A percentile compares a stretch with the other conserved stretches of the same genome.
phyloP scores from a whole-genome alignment of 129 eudicot species.

The Flaveria ramosissima region DNA sequence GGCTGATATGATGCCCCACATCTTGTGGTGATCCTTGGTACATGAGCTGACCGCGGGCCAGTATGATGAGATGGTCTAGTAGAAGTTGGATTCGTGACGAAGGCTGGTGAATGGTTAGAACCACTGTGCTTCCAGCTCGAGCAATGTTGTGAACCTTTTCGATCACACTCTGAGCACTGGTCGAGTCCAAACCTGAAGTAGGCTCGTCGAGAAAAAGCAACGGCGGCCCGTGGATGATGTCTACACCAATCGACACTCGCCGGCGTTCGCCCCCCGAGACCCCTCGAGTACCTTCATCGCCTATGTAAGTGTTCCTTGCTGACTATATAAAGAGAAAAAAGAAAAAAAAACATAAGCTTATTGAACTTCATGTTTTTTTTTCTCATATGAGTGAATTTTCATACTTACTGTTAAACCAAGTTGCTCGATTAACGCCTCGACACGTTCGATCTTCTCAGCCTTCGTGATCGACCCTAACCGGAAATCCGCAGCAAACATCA shows the following conservation, averaged over 20 bases:
- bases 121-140: slow-evolving; percentile 69
- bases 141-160: slow-evolving; percentile 79
- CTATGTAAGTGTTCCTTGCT: slow-evolving; percentile 69
- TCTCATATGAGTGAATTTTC: too few relatives aligned
- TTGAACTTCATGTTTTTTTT: background rate
- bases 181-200: slow-evolving; percentile 85
- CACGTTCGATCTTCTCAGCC: slow-evolving; percentile 58
- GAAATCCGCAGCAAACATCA: slow-evolving; percentile 81
- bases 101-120: slow-evolving; percentile 78
- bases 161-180: slow-evolving; percentile 74
- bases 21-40: slow-evolving; percentile 87
- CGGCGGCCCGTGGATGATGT: slow-evolving; percentile 82
- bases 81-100: slow-evolving; percentile 62
- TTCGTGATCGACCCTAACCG: slow-evolving; percentile 59
- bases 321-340: slow-evolving; percentile 41
- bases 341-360: background rate
- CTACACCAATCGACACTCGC: slow-evolving; percentile 82
- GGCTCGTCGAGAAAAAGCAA: slow-evolving; percentile 89
- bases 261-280: slow-evolving; percentile 90
- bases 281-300: slow-evolving; percentile 79
- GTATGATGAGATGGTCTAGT: slow-evolving; percentile 67
- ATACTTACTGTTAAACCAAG: slow-evolving; percentile 48
- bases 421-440: slow-evolving; percentile 63
- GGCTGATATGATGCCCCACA: slow-evolving; percentile 51
- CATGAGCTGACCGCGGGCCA: slow-evolving; percentile 85